phyloP scores from a whole-genome alignment of 768 basidiomycete genomes.

The Calvatia gigantea region DNA sequence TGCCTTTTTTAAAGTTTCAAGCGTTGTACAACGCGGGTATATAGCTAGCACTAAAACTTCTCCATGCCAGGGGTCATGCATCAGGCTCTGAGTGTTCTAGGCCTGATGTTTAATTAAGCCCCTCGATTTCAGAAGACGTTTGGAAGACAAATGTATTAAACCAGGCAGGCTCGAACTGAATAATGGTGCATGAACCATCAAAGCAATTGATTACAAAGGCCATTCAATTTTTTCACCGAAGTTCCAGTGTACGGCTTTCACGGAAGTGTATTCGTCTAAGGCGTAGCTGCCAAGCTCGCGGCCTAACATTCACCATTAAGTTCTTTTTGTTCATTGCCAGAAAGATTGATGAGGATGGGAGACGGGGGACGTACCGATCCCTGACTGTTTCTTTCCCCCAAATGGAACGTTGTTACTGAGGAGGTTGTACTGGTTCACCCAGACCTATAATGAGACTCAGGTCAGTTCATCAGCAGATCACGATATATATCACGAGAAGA shows the following conservation, averaged over 20 bases:
- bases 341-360: not conserved
- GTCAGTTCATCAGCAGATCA: not conserved
- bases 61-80: not conserved
- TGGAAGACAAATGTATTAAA: not conserved
- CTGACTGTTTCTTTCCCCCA: conserved; percentile 92
- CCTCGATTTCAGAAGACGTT: not conserved
- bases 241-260: conserved; percentile 86
- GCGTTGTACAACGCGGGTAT: not conserved
- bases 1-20: not conserved
- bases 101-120: conserved; percentile 4
- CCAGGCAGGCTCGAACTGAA: not conserved
- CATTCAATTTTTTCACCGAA: conserved; percentile 78
- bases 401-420: conserved; percentile 90
- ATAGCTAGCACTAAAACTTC: not conserved
- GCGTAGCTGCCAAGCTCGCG: conserved; percentile 87
- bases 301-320: conserved; percentile 39
- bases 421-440: conserved; percentile 89
- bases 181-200: not conserved
- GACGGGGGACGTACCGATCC: conserved; percentile 55
- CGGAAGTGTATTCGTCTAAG: conserved; percentile 78
- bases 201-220: conserved; percentile 50
- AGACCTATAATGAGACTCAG: conserved; percentile 47
- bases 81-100: not conserved
- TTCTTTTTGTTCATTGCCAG: not conserved
- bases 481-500: not conserved